Conservation (phyloP, 305 asterid genomes). For the Solanum hybrid region DNA sequence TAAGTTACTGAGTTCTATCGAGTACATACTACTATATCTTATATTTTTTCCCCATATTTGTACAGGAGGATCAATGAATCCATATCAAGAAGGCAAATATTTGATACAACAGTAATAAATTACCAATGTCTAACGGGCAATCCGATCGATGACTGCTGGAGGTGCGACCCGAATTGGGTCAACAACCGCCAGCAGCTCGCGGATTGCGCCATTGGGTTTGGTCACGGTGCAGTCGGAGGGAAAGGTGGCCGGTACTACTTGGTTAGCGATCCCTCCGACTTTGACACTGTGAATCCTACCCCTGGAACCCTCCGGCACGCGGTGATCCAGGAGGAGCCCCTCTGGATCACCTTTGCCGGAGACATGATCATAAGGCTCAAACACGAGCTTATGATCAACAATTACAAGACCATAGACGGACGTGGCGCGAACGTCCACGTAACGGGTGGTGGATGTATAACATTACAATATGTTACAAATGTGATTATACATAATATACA, state of each 20-base stretch:
- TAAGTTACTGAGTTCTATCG: not conserved
- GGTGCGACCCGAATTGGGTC: constrained; percentile 24
- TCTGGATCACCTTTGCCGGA: constrained; percentile 19
- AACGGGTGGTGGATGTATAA: constrained; percentile 57
- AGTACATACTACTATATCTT: no score
- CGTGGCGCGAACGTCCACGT: constrained; percentile 42
- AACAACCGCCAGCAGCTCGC: constrained; percentile 24
- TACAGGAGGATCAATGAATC: constrained; percentile 14
- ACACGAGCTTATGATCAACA: constrained; percentile 48
- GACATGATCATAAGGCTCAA: constrained; percentile 29
- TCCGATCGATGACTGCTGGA: constrained; percentile 33
- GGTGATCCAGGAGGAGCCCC: constrained; percentile 25
- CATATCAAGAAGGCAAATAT: constrained; percentile 3
- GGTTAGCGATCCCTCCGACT: constrained; percentile 13
- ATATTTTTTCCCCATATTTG: not conserved
- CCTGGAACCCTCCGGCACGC: constrained; percentile 26
- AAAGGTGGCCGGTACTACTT: constrained; percentile 18
- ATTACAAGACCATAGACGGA: constrained; percentile 45
- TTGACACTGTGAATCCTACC: constrained; percentile 12
- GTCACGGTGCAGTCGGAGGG: constrained; percentile 21
- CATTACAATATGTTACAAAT: constrained; percentile 33
- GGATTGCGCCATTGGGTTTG: constrained; percentile 30
- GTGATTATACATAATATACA: constrained; percentile 52
- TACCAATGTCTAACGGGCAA: constrained; percentile 21
- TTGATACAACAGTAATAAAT: not conserved